Conservation (phyloP, 805 yeast species). For the Yamadazyma phyllophila region DNA sequence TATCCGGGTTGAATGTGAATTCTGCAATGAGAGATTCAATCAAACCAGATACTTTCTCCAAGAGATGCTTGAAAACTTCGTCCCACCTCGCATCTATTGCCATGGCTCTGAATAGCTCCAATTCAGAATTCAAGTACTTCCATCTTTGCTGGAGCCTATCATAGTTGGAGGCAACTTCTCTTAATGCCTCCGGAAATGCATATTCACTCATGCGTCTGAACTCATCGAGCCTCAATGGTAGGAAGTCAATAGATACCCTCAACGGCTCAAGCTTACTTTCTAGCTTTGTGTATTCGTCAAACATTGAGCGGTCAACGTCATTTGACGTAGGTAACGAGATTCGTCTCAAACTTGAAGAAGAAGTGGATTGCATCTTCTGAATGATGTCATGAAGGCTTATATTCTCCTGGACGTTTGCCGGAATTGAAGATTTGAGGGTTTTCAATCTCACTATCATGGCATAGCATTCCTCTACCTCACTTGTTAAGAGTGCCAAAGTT, state of each 20-base stretch:
- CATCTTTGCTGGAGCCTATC: slow-evolving; percentile 39
- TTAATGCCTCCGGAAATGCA: slow-evolving; percentile 27
- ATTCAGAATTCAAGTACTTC: slow-evolving; percentile 39
- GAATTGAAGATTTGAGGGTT: slow-evolving; percentile 18
- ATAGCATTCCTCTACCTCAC: slow-evolving; percentile 27
- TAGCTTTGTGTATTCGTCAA: slow-evolving; percentile 41
- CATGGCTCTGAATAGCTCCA: slow-evolving; percentile 42
- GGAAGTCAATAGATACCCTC: slow-evolving; percentile 48
- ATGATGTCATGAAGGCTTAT: slow-evolving; percentile 19
- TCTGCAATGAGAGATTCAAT: slow-evolving; percentile 10
- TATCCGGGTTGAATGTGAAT: slow-evolving; percentile 9
- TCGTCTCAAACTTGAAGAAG: slow-evolving; percentile 18
- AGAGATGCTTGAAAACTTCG: slow-evolving; percentile 47
- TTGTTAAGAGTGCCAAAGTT: slow-evolving; percentile 22
- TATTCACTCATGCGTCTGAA: slow-evolving; percentile 27
- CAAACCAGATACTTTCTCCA: slow-evolving; percentile 34
- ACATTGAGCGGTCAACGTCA: slow-evolving; percentile 30
- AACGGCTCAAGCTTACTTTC: slow-evolving; percentile 48
- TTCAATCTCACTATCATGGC: slow-evolving; percentile 16
- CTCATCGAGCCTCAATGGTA: slow-evolving; percentile 49
- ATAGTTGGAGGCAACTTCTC: slow-evolving; percentile 36
- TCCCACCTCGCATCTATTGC: slow-evolving; percentile 57
- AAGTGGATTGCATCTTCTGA: slow-evolving; percentile 23
- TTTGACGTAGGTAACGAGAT: slow-evolving; percentile 31
- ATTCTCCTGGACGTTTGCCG: slow-evolving; percentile 16